Base-by-base conservation (phyloP, 164 flowering plant genomes). In the Taxillus chinensis region DNA sequence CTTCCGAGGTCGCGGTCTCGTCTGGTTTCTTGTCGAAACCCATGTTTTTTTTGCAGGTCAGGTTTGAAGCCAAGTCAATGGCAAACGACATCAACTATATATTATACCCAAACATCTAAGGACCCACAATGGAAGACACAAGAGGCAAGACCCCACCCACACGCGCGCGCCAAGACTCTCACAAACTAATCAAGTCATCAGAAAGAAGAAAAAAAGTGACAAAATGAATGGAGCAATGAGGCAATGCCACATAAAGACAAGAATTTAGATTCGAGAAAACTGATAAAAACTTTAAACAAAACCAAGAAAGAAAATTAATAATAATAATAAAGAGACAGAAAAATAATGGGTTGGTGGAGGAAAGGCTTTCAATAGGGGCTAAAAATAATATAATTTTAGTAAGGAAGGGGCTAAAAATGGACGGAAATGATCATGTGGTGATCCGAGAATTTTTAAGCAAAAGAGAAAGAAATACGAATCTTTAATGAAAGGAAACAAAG, bases 61-160 rank as follows among this genome's bases (percentile, higher is more conserved):
- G 27, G 1, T 71, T 79, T 50, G 80, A 78, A 68, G 40, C 81
- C 61, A 67, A 73, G 67, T 76, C 81, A 76, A 78, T 65, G 43
- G 69, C 85, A 79, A 75, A 71, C 68, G 83, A 80, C 80, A 79
- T 80, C 73, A 78, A 74, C 64, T 69, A 45, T 63, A 57, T 66
- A 41, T 43, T 38, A 43, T 5, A 3, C 11, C 6, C 8, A 43
- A 50, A n/a, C 38, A 41, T 14, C 3, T 9, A 41, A 57, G 42
- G 17, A 11, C n/a, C n/a, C 14, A 39, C 15, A 8, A 42, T 3
- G 37, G 15, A 7, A 59, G 46, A 37, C 43, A 45, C 60, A 62
- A 11, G 7, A 42, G 51, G 27, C 42, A 5, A 37, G 61, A 55
- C 15, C 9, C 15, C n/a, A 8, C 42, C 38, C 39, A 51, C 13